phyloP scores from a whole-genome alignment of 1,284 basidiomycete genomes.

The Cryptococcus wingfieldii region DNA sequence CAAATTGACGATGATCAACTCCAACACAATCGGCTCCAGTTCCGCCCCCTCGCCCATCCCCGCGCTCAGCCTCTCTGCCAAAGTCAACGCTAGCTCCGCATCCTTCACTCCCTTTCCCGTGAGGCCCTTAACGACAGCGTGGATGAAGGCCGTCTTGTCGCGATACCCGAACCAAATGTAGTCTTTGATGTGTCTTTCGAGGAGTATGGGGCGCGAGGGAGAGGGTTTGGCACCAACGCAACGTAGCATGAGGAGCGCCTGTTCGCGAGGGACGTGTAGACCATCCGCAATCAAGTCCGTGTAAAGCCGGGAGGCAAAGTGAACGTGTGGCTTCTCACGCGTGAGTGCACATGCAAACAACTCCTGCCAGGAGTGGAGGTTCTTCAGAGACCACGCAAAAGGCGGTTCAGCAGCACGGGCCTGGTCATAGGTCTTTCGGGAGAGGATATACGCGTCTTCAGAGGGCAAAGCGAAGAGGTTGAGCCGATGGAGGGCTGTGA shows the following conservation, averaged over 20 bases:
- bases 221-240: constrained; percentile 15
- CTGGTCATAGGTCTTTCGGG: constrained; percentile 19
- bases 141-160: constrained; percentile 13
- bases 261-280: constrained; percentile 8
- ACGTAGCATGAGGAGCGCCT: constrained; percentile 27
- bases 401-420: constrained; percentile 12
- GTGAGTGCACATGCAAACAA: constrained; percentile 21
- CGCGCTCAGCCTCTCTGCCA: constrained; percentile 17
- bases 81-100: constrained; percentile 25
- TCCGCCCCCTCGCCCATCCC: not conserved
- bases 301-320: constrained; percentile 40
- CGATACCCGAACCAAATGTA: constrained; percentile 23
- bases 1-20: constrained; percentile 16
- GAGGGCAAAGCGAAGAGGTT: constrained; percentile 5
- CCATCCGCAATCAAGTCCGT: constrained; percentile 36
- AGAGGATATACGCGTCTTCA: constrained; percentile 17
- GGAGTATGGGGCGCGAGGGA: constrained; percentile 27
- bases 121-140: constrained; percentile 23
- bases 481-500: constrained; percentile 13
- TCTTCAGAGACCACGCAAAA: constrained; percentile 13
- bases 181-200: constrained; percentile 42
- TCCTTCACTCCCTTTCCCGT: constrained; percentile 15
- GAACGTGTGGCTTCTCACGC: constrained; percentile 13
- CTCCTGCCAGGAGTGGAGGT: constrained; percentile 15
- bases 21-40: constrained; percentile 2